Base-by-base conservation (phyloP, 2,329 filamentous ascomycete genomes). In the Phoma sp. region DNA sequence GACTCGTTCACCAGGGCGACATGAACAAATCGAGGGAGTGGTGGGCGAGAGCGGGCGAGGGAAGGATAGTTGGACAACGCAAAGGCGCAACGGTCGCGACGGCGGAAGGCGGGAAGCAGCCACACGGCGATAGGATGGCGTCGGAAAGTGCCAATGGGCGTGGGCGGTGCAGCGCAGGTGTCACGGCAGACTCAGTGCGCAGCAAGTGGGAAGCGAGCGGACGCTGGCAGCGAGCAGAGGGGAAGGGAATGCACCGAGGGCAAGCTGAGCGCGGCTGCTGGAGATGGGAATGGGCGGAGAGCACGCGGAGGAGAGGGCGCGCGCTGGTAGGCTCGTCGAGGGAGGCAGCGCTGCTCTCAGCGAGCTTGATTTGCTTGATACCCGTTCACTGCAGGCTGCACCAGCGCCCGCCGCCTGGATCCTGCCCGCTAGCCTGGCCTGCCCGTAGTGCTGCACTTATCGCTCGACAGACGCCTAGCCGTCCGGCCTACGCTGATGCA, bases 1-100 rank as follows among this genome's bases (percentile, higher is more conserved):
- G 59, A 57, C 60, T 49, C 58, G 52, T 64, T 72, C 64, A 74
- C 60, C 53, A 53, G 61, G 60, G 63, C 64, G 68, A 66, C 66
- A 69, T 72, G 70, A 47, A 65, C 18, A 30, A 59, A 48, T 53
- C 33, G 60, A 36, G 65, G 48, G 65, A 61, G 65, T 66, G 68
- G 67, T 66, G 21, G 17, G 29, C 18, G 49, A 45, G 34, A 18
- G 49, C 42, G 36, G 39, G 30, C 38, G 15, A n/a, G n/a, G 42
- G n/a, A 14, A 29, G 23, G 39, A 21, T 10, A 25, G 25, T 17
- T 37, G 47, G 45, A 40, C 45, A 34, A 40, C 39, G 36, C 45
- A 45, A 30, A 54, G 42, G 51, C 51, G 51, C 51, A 54, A 54
- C 40, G 40, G 51, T 45, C 51, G 51, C 51, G 51, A 43, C 33